phyloP scores from a whole-genome alignment of 495 filamentous ascomycete species.

The Penicillium arizonense region DNA sequence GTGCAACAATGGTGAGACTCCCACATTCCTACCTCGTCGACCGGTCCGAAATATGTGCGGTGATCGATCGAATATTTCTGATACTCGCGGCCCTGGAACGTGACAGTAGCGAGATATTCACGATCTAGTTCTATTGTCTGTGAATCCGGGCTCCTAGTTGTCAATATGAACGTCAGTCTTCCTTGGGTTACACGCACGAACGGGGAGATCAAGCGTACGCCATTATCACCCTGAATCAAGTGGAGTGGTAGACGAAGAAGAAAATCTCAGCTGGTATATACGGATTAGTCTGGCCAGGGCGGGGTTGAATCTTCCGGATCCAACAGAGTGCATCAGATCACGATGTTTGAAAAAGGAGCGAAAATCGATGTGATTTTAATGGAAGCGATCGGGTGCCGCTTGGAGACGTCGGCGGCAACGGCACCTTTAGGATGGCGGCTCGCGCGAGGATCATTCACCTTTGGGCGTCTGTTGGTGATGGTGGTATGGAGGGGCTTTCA shows the following conservation, averaged over 20 bases:
- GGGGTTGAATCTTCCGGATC: slow-evolving; percentile 16
- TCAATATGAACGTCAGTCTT: slow-evolving; percentile 6
- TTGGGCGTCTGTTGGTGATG: slow-evolving; percentile 26
- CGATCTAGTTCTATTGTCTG: slow-evolving; percentile 57
- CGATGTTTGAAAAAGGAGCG: slow-evolving; percentile 11
- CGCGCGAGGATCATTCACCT: slow-evolving; percentile 24
- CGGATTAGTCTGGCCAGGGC: slow-evolving; percentile 15
- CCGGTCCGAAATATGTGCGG: slow-evolving; percentile 71
- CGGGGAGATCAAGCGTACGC: slow-evolving; percentile 26
- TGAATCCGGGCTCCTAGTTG: slow-evolving; percentile 45
- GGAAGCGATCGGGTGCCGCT: slow-evolving; percentile 21
- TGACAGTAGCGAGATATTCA: slow-evolving; percentile 59
- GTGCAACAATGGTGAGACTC: background rate
- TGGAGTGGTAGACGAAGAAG: slow-evolving; percentile 7
- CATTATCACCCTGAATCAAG: slow-evolving; percentile 24
- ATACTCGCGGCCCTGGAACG: slow-evolving; percentile 66
- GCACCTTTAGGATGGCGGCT: slow-evolving; percentile 22
- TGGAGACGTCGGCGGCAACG: slow-evolving; percentile 21
- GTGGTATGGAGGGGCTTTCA: slow-evolving; percentile 23
- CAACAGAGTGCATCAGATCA: slow-evolving; percentile 16
- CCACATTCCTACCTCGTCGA: slow-evolving; percentile 73
- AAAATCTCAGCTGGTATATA: slow-evolving; percentile 10
- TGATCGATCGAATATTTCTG: slow-evolving; percentile 74
- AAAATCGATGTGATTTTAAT: slow-evolving; percentile 20
- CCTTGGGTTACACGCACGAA: background rate